These are phyloP conservation scores for Neurospora sp. DNA, from an alignment of 495 filamentous ascomycete species.

Conservation along the genomic window DNA sequence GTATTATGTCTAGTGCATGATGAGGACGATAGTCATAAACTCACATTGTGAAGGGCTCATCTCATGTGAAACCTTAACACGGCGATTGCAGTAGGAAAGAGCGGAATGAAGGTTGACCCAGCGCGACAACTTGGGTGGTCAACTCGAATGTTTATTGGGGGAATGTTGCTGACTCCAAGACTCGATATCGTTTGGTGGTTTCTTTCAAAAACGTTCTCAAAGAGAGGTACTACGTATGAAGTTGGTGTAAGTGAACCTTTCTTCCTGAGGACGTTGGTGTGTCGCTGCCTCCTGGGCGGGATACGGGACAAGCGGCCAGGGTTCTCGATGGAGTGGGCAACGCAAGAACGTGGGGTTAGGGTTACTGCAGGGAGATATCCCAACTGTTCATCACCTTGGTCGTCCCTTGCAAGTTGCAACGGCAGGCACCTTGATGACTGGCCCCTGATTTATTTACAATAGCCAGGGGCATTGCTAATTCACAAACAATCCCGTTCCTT, in stretches of 20 bases:
- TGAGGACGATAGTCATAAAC: not conserved
- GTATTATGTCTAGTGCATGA: not conserved
- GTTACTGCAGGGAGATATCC: not conserved
- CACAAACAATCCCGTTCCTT: no score
- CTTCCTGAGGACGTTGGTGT: not conserved
- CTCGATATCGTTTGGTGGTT: not conserved
- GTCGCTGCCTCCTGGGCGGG: not conserved
- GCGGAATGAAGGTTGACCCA: not conserved
- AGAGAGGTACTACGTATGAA: not conserved
- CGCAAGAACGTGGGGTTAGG: not conserved
- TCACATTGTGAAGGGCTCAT: constrained; percentile 14
- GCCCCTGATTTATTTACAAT: not conserved
- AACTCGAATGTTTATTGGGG: not conserved
- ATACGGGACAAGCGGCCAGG: not conserved
- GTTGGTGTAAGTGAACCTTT: not conserved
- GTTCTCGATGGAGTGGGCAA: not conserved
- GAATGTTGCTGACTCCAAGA: not conserved
- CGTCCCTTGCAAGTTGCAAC: not conserved
- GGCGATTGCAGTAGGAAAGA: not conserved
- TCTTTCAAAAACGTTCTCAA: not conserved
- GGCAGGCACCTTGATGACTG: not conserved
- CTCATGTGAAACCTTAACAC: constrained; percentile 1
- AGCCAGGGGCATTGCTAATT: not conserved
- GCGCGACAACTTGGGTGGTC: not conserved
- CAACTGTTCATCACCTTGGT: not conserved